Evolutionary conservation across 164 flowering plant species (phyloP), one percentile per base, ranked within the genome.

Genomic region (Umbilicus rupestris): DNA sequence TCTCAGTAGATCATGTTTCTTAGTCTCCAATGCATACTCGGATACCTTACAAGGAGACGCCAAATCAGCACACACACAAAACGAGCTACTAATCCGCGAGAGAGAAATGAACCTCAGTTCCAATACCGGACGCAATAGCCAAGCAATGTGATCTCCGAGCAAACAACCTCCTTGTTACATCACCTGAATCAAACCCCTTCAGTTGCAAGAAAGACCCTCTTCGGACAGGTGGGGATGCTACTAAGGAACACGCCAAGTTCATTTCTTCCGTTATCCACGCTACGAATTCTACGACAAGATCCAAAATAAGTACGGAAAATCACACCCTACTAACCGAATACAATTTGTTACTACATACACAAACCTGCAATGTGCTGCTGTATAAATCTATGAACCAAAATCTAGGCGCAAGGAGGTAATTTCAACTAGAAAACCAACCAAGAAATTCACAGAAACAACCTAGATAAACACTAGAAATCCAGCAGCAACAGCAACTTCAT

Each of bases 1-100:
- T 67, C 70, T 80, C 71, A 93, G 66, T 57, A 93, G 73, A 46
- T 85, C 77, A 26, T 81, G 80, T 69, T 93, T 93, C 63, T 77
- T 77, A 64, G 24, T 78, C 78, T 90, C 97, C 46, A 83, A 37
- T 59, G 60, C 81, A 62, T 70, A 60, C 60, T 73, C 85, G 9
- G 64, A 30, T 55, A 64, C 67, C 77, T 78, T 59, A 20, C 74
- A 68, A n/a, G 50, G 14, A 28, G 7, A 68, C 64, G 35, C 44
- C 9, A 26, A 2, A 22, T 47, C 55, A 52, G 58, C 9, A 52
- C 24, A 52, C 9, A 22, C 24, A 28, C 1, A 30, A n/a, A 3
- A 19, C 29, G 39, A 35, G 9, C 52, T 7, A 42, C 19, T 37
- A 31, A 49, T 8, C 6, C 19, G 52, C 39, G 29, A 45, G 0